Evolutionary conservation across 2,329 filamentous ascomycete genomes (phyloP), one percentile per base, ranked within the genome.

Genomic region (Trichoderma simmonsii): DNA sequence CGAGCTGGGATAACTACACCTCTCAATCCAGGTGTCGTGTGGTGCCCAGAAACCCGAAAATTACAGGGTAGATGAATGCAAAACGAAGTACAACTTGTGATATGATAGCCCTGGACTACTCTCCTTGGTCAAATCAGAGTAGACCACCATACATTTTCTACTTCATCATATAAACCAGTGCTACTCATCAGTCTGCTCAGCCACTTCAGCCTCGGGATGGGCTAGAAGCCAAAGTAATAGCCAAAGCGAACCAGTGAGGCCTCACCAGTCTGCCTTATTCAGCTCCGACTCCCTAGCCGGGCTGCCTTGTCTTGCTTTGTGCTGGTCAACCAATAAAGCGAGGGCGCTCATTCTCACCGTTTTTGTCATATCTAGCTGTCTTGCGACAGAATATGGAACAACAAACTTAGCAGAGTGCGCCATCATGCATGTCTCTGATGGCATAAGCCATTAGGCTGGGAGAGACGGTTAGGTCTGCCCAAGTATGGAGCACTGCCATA

Each of bases 401-500:
- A 43, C 21, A 30, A 67, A 21, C 32, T 30, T 28, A 34, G 26
- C 8, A 65, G 32, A 64, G 60, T 36, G 51, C 60, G 60, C 60
- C 48, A 71, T 71, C 60, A 71, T 71, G 68, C 68, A 71, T 71
- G 68, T 65, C 68, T 71, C 68, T 71, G 48, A 65, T 65, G 15
- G 60, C 68, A 62, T 64, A 56, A 71, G 68, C 60, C 32, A 43
- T 65, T 71, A 4, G 54, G 65, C 65, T 57, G 30, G n/a, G 26
- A 32, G 54, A 30, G 36, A 43, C 36, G 7, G 30, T 15, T 11
- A 32, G 21, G 18, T 6, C 56, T 60, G 56, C 65, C 65, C 65
- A 69, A 69, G 65, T 60, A 69, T 51, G 65, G 65, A 69, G 65
- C 54, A 30, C 15, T 36, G 51, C 7, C 64, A 59, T 30, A 14